These are phyloP conservation scores for Coleophoma cylindrospora DNA, from an alignment of 2,329 filamentous ascomycete genomes.

Conservation along the genomic window DNA sequence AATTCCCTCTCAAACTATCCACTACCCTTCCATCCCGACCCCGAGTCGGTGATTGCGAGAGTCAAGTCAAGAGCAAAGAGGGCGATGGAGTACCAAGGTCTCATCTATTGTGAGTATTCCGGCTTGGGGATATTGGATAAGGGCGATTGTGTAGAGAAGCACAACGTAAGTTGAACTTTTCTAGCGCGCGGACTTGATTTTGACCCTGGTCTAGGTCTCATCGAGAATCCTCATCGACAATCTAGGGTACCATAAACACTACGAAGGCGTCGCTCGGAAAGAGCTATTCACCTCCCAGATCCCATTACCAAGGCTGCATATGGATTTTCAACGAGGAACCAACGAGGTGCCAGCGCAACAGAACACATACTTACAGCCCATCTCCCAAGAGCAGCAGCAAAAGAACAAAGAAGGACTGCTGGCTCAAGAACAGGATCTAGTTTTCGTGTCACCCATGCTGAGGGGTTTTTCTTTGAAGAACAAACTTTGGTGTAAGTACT, in stretches of 20 bases:
- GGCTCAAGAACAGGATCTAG: slow-evolving; percentile 30
- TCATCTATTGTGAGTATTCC: slow-evolving; percentile 35
- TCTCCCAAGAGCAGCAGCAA: slow-evolving; percentile 24
- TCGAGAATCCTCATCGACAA: too few species aligned
- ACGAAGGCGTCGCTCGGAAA: too few species aligned
- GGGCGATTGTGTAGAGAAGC: neutral
- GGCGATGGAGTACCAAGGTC: slow-evolving; percentile 35
- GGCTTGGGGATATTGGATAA: slow-evolving; percentile 31
- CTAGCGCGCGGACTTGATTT: slow-evolving; percentile 3
- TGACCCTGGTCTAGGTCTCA: too few species aligned
- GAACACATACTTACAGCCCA: slow-evolving; percentile 19
- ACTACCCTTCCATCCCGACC: slow-evolving; percentile 16
- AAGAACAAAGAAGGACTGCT: slow-evolving; percentile 37
- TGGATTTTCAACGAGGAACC: neutral
- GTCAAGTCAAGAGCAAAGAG: slow-evolving; percentile 30
- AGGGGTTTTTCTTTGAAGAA: slow-evolving; percentile 42
- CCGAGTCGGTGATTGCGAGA: slow-evolving; percentile 14
- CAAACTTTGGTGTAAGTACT: slow-evolving; percentile 36
- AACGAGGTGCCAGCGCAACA: slow-evolving; percentile 6
- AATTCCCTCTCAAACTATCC: slow-evolving; percentile 34
- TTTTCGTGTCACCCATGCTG: slow-evolving; percentile 33
- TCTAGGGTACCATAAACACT: too few species aligned
- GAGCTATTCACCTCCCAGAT: neutral
- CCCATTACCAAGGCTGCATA: neutral
- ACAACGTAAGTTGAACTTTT: slow-evolving; percentile 31